Evolutionary conservation across 352 stramenopile genomes (phyloP).

Genomic region (Globisporangium polare): DNA sequence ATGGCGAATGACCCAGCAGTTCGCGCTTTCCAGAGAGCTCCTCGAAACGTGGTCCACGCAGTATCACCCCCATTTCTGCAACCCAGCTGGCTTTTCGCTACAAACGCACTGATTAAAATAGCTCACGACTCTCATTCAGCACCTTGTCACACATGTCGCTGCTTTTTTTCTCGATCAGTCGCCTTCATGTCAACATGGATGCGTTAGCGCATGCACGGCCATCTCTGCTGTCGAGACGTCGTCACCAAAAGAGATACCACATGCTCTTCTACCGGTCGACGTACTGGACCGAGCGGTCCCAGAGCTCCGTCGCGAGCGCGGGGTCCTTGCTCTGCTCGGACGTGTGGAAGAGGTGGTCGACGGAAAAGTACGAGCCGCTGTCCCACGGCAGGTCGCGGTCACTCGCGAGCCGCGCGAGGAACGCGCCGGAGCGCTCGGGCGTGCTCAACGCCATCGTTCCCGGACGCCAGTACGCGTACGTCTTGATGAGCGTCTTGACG

Average conservation of each 20-base stretch:
- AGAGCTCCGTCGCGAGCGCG: conserved; percentile 21
- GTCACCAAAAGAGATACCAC: background rate
- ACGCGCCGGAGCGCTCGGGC: conserved; percentile 24
- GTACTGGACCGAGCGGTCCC: conserved; percentile 24
- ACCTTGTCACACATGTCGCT: background rate
- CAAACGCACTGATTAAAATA: background rate
- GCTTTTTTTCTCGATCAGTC: background rate
- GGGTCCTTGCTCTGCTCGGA: conserved; percentile 29
- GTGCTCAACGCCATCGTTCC: conserved; percentile 23
- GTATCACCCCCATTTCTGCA: too few species aligned
- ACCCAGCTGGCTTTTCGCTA: too few species aligned
- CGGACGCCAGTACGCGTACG: conserved; percentile 18
- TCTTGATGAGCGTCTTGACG: conserved; percentile 28
- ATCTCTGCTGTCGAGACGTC: too few species aligned
- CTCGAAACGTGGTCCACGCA: background rate
- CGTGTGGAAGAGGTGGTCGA: conserved; percentile 34
- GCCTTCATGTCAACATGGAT: background rate
- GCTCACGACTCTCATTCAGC: background rate
- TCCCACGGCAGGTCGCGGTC: conserved; percentile 30
- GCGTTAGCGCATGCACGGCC: background rate
- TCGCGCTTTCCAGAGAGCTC: background rate
- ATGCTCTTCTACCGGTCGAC: conserved; percentile 5
- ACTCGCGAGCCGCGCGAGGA: conserved; percentile 30
- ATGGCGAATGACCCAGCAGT: background rate
- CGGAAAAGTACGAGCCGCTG: conserved; percentile 27